Percentiles rank a stretch among this genome's conserved stretches.
phyloP scores from a whole-genome alignment of 495 filamentous ascomycete species.

The Eremomyces bilateralis region DNA sequence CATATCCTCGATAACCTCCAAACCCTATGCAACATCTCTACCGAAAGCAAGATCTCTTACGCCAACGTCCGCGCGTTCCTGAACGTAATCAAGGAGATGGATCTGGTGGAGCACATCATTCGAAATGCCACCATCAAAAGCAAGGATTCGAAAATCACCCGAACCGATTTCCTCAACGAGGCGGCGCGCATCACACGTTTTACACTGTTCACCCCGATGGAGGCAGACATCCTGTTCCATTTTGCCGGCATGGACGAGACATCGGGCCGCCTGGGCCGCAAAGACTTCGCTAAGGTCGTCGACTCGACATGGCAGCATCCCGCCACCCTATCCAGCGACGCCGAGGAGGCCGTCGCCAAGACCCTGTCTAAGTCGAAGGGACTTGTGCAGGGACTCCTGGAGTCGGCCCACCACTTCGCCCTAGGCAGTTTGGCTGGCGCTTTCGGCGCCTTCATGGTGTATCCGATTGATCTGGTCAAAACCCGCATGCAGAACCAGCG shows the following conservation, averaged over 20 bases:
- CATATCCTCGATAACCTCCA: slow-evolving; percentile 86
- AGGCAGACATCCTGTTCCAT: slow-evolving; percentile 96
- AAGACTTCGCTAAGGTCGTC: slow-evolving; percentile 83
- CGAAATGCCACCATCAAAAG: slow-evolving; percentile 69
- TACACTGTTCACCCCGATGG: slow-evolving; percentile 91
- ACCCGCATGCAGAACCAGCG: slow-evolving; percentile 98
- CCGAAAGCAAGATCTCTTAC: slow-evolving; percentile 85
- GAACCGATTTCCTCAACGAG: slow-evolving; percentile 86
- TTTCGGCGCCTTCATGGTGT: slow-evolving; percentile 97
- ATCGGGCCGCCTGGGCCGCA: slow-evolving; percentile 57
- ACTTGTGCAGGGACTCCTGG: slow-evolving; percentile 38
- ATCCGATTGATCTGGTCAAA: slow-evolving; percentile 96
- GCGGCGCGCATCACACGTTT: slow-evolving; percentile 77
- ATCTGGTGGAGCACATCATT: slow-evolving; percentile 80
- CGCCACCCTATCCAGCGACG: slow-evolving; percentile 22
- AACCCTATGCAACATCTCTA: slow-evolving; percentile 84
- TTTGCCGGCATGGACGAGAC: slow-evolving; percentile 85
- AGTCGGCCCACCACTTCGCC: slow-evolving; percentile 73
- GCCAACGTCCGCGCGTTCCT: slow-evolving; percentile 94
- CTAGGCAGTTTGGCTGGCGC: slow-evolving; percentile 81
- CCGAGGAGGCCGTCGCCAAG: slow-evolving; percentile 27
- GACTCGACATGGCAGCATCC: slow-evolving; percentile 72
- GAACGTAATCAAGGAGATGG: slow-evolving; percentile 93
- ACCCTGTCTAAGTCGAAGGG: slow-evolving; percentile 24
- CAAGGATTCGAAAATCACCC: slow-evolving; percentile 74